Conservation (phyloP, 2,329 filamentous ascomycete genomes). For the Epichloe uncinata region DNA sequence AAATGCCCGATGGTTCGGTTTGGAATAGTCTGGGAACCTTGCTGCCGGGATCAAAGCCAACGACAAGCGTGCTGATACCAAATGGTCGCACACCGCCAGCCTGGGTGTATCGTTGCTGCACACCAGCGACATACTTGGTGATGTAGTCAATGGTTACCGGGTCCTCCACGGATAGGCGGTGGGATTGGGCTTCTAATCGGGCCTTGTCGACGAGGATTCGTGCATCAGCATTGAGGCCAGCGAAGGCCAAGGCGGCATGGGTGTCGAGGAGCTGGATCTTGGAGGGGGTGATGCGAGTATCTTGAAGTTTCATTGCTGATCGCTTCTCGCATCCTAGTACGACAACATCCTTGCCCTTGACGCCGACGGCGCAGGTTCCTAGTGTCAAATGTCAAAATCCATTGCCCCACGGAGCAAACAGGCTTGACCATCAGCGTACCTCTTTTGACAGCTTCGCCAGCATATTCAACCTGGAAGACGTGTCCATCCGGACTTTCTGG, state of each 20-base stretch:
- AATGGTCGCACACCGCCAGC: slow-evolving; percentile 98
- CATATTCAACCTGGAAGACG: slow-evolving; percentile 99
- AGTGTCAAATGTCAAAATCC: slow-evolving; percentile 6
- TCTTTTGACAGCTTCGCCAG: slow-evolving; percentile 95
- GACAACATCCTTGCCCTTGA: slow-evolving; percentile 89
- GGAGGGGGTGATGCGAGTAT: slow-evolving; percentile 92
- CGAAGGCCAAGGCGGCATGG: slow-evolving; percentile 94
- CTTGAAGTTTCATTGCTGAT: slow-evolving; percentile 98
- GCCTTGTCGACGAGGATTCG: slow-evolving; percentile 98
- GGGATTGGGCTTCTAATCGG: slow-evolving; percentile 90
- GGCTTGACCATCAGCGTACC: slow-evolving; percentile 37
- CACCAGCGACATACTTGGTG: slow-evolving; percentile 94
- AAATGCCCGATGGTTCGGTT: slow-evolving; percentile 98
- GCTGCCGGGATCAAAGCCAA: slow-evolving; percentile 95
- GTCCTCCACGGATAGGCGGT: slow-evolving; percentile 93
- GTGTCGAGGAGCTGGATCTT: slow-evolving; percentile 95
- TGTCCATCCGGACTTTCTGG: slow-evolving; percentile 80
- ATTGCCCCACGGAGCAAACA: slow-evolving; percentile 3
- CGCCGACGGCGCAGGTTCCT: slow-evolving; percentile 96
- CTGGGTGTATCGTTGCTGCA: slow-evolving; percentile 98
- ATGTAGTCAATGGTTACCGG: slow-evolving; percentile 98
- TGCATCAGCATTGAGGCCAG: slow-evolving; percentile 93
- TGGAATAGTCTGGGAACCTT: slow-evolving; percentile 84
- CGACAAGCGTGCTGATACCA: slow-evolving; percentile 93
- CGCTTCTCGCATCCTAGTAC: slow-evolving; percentile 97